Evolutionary conservation across 352 stramenopile genomes (phyloP).

Genomic region (Phytophthora meadii): DNA sequence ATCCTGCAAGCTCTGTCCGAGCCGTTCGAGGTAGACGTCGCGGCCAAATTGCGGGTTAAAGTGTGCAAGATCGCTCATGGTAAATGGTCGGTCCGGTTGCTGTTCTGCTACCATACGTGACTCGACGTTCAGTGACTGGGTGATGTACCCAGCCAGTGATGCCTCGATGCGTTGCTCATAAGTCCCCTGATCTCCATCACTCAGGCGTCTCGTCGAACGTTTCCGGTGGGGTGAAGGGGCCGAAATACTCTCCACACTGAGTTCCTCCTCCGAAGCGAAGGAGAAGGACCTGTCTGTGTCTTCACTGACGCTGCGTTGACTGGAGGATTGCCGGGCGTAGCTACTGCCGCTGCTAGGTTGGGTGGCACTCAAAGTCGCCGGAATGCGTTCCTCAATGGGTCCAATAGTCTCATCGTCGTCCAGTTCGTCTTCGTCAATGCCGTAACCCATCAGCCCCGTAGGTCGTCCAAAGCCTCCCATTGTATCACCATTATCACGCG

Average conservation of each 20-base stretch:
- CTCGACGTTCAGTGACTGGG: constrained; percentile 56
- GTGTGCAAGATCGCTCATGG: constrained; percentile 65
- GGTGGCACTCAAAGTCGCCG: constrained; percentile 21
- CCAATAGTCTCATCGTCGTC: constrained; percentile 39
- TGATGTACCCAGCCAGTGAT: constrained; percentile 61
- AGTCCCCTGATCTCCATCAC: constrained; percentile 49
- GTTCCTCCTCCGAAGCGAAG: constrained; percentile 62
- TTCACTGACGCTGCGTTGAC: constrained; percentile 57
- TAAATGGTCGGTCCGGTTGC: constrained; percentile 51
- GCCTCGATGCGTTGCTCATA: constrained; percentile 80
- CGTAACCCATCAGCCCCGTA: constrained; percentile 42
- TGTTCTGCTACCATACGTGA: constrained; percentile 39
- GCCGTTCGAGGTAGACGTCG: constrained; percentile 71
- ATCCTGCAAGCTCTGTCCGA: constrained; percentile 68
- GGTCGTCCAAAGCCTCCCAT: constrained; percentile 37
- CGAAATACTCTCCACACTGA: constrained; percentile 43
- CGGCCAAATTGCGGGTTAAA: constrained; percentile 80
- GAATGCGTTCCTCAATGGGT: constrained; percentile 33
- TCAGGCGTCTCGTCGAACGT: constrained; percentile 43
- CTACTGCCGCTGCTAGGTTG: constrained; percentile 30
- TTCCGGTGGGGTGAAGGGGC: constrained; percentile 32
- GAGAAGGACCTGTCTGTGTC: constrained; percentile 76
- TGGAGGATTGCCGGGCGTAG: constrained; percentile 40
- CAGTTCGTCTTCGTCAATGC: constrained; percentile 44
- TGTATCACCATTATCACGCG: constrained; percentile 6